Conservation (phyloP, 176 grass and related monocot genomes). For the Eremochloa ophiuroides region DNA sequence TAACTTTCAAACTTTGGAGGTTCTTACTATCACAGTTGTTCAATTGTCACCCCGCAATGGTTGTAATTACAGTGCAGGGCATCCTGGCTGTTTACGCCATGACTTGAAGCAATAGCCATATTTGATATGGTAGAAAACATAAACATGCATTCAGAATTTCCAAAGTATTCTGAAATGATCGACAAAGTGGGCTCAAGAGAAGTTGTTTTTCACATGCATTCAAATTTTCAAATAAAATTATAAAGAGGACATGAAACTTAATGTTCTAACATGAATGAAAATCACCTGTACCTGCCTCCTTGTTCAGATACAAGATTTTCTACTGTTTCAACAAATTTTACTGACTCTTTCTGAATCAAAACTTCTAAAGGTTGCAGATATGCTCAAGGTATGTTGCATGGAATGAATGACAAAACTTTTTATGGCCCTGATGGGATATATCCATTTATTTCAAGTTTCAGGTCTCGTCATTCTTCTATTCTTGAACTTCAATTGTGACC, state of each 20-base stretch:
- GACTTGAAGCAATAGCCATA: neutral
- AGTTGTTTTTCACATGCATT: neutral
- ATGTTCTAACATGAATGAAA: neutral
- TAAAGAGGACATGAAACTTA: too few relatives aligned
- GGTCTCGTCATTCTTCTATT: neutral
- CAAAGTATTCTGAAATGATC: neutral
- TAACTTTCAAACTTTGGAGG: conserved; percentile 30
- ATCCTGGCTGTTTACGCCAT: conserved; percentile 11
- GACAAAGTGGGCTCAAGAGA: neutral
- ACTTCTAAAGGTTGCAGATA: neutral
- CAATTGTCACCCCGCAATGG: conserved; percentile 41
- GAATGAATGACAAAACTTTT: neutral
- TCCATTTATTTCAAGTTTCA: neutral
- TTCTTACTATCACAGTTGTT: conserved; percentile 26
- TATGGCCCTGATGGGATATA: neutral
- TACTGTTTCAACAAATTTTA: neutral
- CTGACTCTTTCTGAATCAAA: neutral
- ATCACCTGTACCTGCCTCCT: neutral
- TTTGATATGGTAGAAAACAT: neutral
- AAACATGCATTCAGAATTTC: neutral
- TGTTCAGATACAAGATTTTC: neutral
- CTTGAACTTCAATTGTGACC: conserved; percentile 15
- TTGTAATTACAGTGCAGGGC: conserved; percentile 25
- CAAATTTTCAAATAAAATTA: neutral
- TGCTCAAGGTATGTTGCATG: neutral